Base-by-base conservation (phyloP, 2,329 filamentous ascomycete genomes). In the Xylariomycetidae sp. region DNA sequence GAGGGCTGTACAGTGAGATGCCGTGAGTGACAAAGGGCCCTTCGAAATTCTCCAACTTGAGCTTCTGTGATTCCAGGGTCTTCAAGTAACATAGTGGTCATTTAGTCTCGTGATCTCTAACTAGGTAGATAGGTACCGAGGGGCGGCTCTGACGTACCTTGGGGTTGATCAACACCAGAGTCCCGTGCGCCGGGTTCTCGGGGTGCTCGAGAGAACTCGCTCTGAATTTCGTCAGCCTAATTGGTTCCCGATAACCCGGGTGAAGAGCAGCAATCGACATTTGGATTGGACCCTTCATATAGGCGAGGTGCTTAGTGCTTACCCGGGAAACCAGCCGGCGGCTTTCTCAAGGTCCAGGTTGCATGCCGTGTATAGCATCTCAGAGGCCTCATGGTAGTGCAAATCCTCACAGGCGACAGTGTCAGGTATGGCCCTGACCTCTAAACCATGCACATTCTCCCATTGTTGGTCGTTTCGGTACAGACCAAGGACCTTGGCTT, bases 361-460 rank as follows among this genome's bases (percentile, higher is more conserved):
- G 42, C 76, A 81, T 0, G 74, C 74, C 0, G 72, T 67, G 45
- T 76, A 80, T 1, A 81, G 51, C 6, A 64, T 37, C 0, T 65
- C 60, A 12, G 65, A 68, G 0, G 63, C 50, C 2, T 48, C 48
- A 39, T 79, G 67, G 35, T 74, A 64, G 44, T 80, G 74, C 4
- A 81, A 29, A 39, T 81, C 76, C 44, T 81, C 77, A 46, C 76
- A 79, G 12, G 73, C 61, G 3, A 61, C 49, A 0, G 76, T 79
- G 40, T 74, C 68, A 0, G 63, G 51, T 8, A 80, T 71, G 8
- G 47, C 39, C 5, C 27, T 35, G 6, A 42, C 48, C 29, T 52
- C 46, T 10, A 42, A 31, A 7, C 50, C 47, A n/a, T 47, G 42
- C 12, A 49, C 19, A 27, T 47, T 48, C 17, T 36, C 33, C 29